phyloP scores from a whole-genome alignment of 345 rosid species.

The Theobroma cacao region DNA sequence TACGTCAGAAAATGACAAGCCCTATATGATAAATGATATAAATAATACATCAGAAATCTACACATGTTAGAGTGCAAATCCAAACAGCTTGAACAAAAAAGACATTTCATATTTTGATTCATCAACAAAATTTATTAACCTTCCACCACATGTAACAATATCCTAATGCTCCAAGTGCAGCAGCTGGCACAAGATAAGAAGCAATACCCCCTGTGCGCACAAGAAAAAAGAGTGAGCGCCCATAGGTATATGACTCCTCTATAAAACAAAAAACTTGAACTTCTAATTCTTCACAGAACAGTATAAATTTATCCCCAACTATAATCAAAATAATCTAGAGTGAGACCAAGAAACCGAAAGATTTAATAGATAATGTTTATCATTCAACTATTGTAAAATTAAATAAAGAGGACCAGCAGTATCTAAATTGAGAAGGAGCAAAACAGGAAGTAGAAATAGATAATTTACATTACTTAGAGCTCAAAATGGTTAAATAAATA shows the following conservation, averaged over 20 bases:
- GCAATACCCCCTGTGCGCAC: conserved; percentile 51
- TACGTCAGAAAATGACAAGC: conserved; percentile 81
- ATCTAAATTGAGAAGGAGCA: background rate
- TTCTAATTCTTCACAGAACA: background rate
- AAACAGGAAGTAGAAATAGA: background rate
- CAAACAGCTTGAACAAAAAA: background rate
- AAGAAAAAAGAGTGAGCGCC: background rate
- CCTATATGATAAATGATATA: conserved; percentile 44
- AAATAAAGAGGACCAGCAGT: background rate
- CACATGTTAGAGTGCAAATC: conserved; percentile 4
- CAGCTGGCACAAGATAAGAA: conserved; percentile 87
- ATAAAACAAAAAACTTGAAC: background rate
- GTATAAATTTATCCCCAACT: background rate
- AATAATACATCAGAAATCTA: background rate
- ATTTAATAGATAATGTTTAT: background rate
- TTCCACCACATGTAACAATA: conserved; percentile 98
- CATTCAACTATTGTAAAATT: background rate
- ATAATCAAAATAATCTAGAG: background rate
- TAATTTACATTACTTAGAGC: background rate
- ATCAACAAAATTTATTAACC: conserved; percentile 33
- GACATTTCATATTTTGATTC: conserved; percentile 1
- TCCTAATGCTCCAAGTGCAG: conserved; percentile 92
- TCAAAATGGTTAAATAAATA: background rate
- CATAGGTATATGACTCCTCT: background rate
- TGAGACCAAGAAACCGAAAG: background rate